A percentile compares a stretch with the other conserved stretches of the same genome.
Evolutionary conservation across 2,329 filamentous ascomycete species (phyloP).

Genomic region (Exutisphaerella laricina): DNA sequence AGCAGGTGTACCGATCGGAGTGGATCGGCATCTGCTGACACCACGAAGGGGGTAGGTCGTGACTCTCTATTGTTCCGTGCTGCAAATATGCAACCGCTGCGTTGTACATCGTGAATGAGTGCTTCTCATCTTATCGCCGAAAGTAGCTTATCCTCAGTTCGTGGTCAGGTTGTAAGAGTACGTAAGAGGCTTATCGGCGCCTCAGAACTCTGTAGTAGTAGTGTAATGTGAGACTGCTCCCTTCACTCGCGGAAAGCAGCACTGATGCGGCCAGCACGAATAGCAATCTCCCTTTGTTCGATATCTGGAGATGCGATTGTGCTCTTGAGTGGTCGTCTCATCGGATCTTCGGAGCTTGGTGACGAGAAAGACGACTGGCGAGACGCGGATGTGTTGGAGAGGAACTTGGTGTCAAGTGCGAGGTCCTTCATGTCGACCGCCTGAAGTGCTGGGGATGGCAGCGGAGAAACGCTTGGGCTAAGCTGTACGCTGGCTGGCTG

Average conservation of each 20-base stretch:
- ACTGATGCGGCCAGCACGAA: slow-evolving; percentile 4
- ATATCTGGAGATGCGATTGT: slow-evolving; percentile 1
- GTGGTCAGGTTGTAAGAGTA: too few species aligned
- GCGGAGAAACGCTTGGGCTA: not conserved
- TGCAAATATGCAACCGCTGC: not conserved
- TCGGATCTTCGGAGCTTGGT: slow-evolving; percentile 3
- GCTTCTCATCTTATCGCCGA: not conserved
- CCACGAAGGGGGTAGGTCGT: not conserved
- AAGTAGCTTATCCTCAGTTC: not conserved
- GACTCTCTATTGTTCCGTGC: not conserved
- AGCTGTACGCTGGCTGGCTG: not conserved
- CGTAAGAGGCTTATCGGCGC: not conserved
- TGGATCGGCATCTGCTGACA: not conserved
- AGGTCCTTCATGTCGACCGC: slow-evolving; percentile 4
- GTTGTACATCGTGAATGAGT: not conserved
- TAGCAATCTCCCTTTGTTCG: slow-evolving; percentile 6
- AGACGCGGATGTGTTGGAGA: slow-evolving; percentile 4
- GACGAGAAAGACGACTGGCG: slow-evolving; percentile 7
- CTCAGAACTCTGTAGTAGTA: not conserved
- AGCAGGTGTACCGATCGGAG: not conserved
- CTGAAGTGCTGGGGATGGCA: slow-evolving; percentile 6
- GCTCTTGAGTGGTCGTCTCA: not conserved
- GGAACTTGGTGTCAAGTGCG: slow-evolving; percentile 4
- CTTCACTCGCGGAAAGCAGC: slow-evolving; percentile 5
- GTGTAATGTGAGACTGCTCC: not conserved